Percentiles rank a stretch among this genome's conserved stretches.
These are phyloP conservation scores for Backusella tuberculispora DNA, from an alignment of 192 early-diverging fungal genomes.

Conservation along the genomic window DNA sequence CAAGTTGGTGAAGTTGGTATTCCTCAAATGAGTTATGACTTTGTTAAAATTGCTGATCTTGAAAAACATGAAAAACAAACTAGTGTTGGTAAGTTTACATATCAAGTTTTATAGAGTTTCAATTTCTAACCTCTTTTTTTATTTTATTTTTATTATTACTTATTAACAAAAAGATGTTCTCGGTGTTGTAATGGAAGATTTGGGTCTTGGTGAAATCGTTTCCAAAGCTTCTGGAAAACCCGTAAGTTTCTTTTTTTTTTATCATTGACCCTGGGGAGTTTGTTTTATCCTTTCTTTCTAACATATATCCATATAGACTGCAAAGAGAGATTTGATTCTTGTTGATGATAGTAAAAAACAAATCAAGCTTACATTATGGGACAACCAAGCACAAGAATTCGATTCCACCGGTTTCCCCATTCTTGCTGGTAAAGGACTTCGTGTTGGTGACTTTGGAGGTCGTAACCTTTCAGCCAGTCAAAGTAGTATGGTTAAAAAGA, in stretches of 20 bases:
- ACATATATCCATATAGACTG: slow-evolving; percentile 46
- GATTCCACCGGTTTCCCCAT: slow-evolving; percentile 55
- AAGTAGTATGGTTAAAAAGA: slow-evolving; percentile 52
- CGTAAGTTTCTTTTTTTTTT: slow-evolving; percentile 44
- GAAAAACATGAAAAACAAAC: slow-evolving; percentile 70
- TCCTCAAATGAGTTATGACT: slow-evolving; percentile 61
- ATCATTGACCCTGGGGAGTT: background rate
- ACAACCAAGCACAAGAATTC: slow-evolving; percentile 74
- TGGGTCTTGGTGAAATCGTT: slow-evolving; percentile 62
- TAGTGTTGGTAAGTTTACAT: slow-evolving; percentile 53
- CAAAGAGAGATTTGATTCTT: slow-evolving; percentile 83
- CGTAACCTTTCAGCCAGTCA: slow-evolving; percentile 57
- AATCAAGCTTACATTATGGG: slow-evolving; percentile 89
- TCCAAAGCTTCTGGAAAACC: slow-evolving; percentile 61
- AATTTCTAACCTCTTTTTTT: no score
- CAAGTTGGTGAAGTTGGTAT: slow-evolving; percentile 44
- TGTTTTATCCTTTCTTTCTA: background rate
- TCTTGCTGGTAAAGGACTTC: slow-evolving; percentile 83
- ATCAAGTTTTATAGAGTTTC: no score
- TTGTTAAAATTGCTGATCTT: slow-evolving; percentile 72
- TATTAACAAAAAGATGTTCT: slow-evolving; percentile 73
- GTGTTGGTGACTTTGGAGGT: slow-evolving; percentile 88
- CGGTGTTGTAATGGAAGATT: slow-evolving; percentile 69
- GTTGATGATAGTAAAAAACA: slow-evolving; percentile 75
- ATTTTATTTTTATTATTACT: no score